Base-by-base conservation (phyloP, 2,329 filamentous ascomycete genomes). In the Aspergillus viridinutans region DNA sequence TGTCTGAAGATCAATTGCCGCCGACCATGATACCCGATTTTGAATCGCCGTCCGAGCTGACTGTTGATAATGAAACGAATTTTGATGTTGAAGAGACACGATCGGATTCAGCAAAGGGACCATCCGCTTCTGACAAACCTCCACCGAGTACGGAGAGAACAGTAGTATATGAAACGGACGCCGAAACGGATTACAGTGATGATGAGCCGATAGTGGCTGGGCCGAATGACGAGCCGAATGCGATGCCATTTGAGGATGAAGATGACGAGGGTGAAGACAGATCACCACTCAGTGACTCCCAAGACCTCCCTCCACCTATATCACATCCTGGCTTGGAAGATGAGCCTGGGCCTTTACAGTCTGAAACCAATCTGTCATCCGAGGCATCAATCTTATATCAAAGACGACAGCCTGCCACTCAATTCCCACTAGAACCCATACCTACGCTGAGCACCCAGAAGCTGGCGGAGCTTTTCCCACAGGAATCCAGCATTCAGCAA, bases 111-210 rank as follows among this genome's bases (percentile, higher is more conserved):
- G 26, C 26, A 23, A 45, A n/a, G 17, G 40, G 32, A 26, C 12
- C 43, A n/a, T 14, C 29, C 3, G 17, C n/a, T 29, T 17, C 48
- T 8, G 58, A 54, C 21, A 21, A 40, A 28, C 45, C 21, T 25
- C 51, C 50, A 3, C 54, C 54, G 6, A 61, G 61, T 38, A 64
- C 59, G 14, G 64, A 68, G 40, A 67, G 66, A 50, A 72, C 65
- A 1, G 68, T 77, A n/a, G 60, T 77, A 14, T 76, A 76, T 61
- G 75, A 76, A 53, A 77, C 75, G 2, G 75, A 76, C 60, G 73
- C 67, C 1, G 74, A 76, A n/a, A 65, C 69, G 12, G 71, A 76
- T 14, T 67, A 68, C 28, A 67, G 64, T 25, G 72, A 73, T 8
- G 62, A 7, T 51, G 54, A 17, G 56, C 64, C 3, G 55, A 61